Conservation (phyloP, 176 grass and related monocot genomes). For the Ensete glaucum region DNA sequence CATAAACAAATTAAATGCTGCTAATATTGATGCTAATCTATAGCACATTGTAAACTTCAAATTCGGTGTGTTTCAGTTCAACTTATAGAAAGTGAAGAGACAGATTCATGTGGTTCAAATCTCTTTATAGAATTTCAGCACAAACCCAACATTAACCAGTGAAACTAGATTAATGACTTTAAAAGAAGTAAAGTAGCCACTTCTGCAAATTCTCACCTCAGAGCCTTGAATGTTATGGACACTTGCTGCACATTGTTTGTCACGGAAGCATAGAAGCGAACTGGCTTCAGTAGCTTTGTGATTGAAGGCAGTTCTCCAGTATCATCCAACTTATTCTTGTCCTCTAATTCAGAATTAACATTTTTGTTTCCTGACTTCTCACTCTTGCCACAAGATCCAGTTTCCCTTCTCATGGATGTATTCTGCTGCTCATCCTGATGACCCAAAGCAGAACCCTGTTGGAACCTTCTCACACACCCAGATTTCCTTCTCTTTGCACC, state of each 20-base stretch:
- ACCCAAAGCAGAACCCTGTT: slow-evolving; percentile 23
- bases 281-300: slow-evolving; percentile 75
- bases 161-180: not conserved
- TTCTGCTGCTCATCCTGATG: slow-evolving; percentile 24
- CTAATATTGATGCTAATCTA: too few species aligned
- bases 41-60: not conserved
- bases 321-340: slow-evolving; percentile 41
- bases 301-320: slow-evolving; percentile 27
- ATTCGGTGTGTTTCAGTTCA: not conserved
- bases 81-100: not conserved
- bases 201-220: slow-evolving; percentile 41
- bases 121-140: not conserved
- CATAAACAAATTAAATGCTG: too few species aligned
- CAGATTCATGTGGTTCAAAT: not conserved
- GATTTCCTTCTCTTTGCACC: slow-evolving; percentile 96
- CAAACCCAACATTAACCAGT: not conserved
- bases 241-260: slow-evolving; percentile 75
- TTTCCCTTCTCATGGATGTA: not conserved
- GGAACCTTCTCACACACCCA: slow-evolving; percentile 82
- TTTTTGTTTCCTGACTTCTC: slow-evolving; percentile 32
- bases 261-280: slow-evolving; percentile 44
- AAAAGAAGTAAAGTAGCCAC: not conserved
- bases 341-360: slow-evolving; percentile 44
- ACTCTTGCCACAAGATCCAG: slow-evolving; percentile 11
- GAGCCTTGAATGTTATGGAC: slow-evolving; percentile 69